These are phyloP conservation scores for Bryoerythrophyllum caledonicum DNA, from an alignment of 225 moss, liverwort and hornwort genomes.

Conservation along the genomic window DNA sequence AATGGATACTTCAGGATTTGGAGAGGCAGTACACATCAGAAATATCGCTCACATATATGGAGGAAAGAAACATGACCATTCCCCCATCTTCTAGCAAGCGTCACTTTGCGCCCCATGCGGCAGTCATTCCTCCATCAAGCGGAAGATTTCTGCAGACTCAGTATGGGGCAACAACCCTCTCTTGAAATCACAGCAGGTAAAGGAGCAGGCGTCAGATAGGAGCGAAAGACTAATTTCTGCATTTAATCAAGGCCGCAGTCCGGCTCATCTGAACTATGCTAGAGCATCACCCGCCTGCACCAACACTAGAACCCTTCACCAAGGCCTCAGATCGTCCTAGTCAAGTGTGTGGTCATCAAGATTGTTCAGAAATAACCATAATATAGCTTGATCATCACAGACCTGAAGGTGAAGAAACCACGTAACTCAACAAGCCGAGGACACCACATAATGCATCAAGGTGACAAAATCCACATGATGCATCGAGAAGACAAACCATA, in stretches of 20 bases:
- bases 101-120: slow-evolving; percentile 35
- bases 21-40: background rate
- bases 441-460: too few species aligned
- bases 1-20: too few species aligned
- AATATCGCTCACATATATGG: slow-evolving; percentile 14
- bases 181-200: background rate
- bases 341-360: slow-evolving; percentile 28
- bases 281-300: slow-evolving; percentile 18
- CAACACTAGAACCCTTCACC: background rate
- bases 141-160: slow-evolving; percentile 45
- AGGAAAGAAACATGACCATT: background rate
- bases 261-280: slow-evolving; percentile 38
- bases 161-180: slow-evolving; percentile 24
- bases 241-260: slow-evolving; percentile 32
- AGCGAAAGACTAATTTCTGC: slow-evolving; percentile 46
- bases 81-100: slow-evolving; percentile 39
- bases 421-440: too few species aligned
- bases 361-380: slow-evolving; percentile 26
- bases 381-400: slow-evolving; percentile 25
- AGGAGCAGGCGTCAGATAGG: slow-evolving; percentile 35
- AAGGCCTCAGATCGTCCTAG: slow-evolving; percentile 41
- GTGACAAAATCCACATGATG: too few species aligned
- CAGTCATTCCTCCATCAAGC: slow-evolving; percentile 33
- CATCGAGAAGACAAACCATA: too few species aligned
- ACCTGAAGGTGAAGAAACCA: background rate